Evolutionary conservation across 768 basidiomycete species (phyloP).

Genomic region (Lactifluus echinatus): DNA sequence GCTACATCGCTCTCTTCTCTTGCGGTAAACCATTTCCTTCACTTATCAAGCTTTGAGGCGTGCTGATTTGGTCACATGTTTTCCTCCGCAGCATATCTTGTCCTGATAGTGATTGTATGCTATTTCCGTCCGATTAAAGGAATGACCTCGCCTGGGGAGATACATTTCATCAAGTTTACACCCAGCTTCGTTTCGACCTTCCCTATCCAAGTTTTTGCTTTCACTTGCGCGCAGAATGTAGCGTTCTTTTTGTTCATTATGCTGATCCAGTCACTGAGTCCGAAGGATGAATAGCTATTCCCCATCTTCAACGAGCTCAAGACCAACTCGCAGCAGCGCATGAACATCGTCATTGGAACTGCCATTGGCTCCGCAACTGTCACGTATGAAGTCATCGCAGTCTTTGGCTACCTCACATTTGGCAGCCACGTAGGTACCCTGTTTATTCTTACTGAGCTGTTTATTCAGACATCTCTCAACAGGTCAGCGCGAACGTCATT

Average conservation of each 20-base stretch:
- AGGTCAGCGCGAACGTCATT: constrained; percentile 90
- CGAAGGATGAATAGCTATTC: constrained; percentile 53
- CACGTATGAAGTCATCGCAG: constrained; percentile 81
- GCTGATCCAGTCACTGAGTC: background rate
- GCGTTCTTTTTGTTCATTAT: constrained; percentile 21
- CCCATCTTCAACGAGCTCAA: constrained; percentile 89
- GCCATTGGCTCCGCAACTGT: constrained; percentile 80
- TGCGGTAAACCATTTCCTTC: constrained; percentile 53
- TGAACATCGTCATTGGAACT: constrained; percentile 81
- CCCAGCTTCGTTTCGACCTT: constrained; percentile 75
- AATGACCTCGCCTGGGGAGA: constrained; percentile 53
- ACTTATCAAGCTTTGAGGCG: background rate
- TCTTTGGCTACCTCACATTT: constrained; percentile 91
- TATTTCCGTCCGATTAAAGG: constrained; percentile 68
- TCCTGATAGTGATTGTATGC: constrained; percentile 70
- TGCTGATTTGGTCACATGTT: background rate
- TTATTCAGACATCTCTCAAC: background rate
- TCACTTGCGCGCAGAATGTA: constrained; percentile 91
- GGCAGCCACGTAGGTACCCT: constrained; percentile 57
- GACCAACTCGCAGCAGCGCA: constrained; percentile 66
- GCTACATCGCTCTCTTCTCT: constrained; percentile 85
- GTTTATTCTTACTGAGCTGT: background rate
- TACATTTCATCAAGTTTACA: constrained; percentile 65
- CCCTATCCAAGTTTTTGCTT: constrained; percentile 90
- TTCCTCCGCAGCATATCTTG: constrained; percentile 51